A percentile compares a stretch with the other conserved stretches of the same genome.
These are phyloP conservation scores for Potentilla sterilis DNA, from an alignment of 306 rosid species.

Conservation along the genomic window DNA sequence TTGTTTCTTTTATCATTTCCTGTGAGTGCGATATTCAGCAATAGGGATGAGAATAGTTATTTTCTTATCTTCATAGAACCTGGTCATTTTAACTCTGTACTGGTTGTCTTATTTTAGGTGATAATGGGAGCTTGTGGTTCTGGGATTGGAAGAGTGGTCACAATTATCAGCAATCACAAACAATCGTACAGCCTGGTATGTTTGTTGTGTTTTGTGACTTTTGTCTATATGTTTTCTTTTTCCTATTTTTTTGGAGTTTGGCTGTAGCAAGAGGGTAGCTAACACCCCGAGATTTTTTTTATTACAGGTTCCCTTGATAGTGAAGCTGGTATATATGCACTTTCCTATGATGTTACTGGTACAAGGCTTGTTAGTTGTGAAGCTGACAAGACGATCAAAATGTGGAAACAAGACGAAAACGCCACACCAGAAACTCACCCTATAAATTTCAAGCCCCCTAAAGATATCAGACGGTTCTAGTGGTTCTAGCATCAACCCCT, in stretches of 20 bases:
- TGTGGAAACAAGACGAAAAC: conserved; percentile 97
- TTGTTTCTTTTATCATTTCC: conserved; percentile 2
- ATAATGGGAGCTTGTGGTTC: conserved; percentile 97
- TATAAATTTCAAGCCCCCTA: conserved; percentile 83
- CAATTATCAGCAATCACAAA: conserved; percentile 91
- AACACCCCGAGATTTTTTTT: background rate
- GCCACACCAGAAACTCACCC: conserved; percentile 96
- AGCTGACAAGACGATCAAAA: conserved; percentile 94
- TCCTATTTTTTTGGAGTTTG: background rate
- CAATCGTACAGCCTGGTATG: conserved; percentile 94
- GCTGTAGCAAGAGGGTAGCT: background rate
- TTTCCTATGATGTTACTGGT: conserved; percentile 73
- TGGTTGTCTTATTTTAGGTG: conserved; percentile 49
- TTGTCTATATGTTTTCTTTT: background rate
- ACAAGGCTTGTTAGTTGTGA: conserved; percentile 83
- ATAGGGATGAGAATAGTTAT: background rate
- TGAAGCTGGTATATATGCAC: conserved; percentile 93
- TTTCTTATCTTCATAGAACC: background rate
- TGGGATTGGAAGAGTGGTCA: conserved; percentile 99
- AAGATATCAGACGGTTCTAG: conserved; percentile 85
- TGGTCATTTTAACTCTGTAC: background rate
- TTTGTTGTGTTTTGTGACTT: background rate
- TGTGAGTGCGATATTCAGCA: background rate
- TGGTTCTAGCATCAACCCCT: conserved; percentile 35
- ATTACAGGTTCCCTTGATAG: conserved; percentile 87